Evolutionary conservation across 441 rosid species (phyloP).

Genomic region (Eutrema salsugineum): DNA sequence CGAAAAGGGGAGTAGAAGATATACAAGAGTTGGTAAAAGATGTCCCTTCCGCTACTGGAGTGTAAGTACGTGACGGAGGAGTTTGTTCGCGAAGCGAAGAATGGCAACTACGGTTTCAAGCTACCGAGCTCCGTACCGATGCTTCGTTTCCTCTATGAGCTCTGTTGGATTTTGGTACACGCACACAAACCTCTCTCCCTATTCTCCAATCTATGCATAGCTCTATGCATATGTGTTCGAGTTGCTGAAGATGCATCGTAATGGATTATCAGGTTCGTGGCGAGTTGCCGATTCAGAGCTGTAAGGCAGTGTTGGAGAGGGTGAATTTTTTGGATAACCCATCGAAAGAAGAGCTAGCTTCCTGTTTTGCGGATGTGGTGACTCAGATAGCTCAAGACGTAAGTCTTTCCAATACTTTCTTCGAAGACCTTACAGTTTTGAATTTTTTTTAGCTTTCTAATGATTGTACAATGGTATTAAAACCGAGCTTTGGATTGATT

Average conservation of each 20-base stretch:
- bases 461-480: not conserved
- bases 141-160: constrained; percentile 96
- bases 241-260: constrained; percentile 26
- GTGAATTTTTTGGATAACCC: constrained; percentile 58
- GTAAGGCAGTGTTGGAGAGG: constrained; percentile 67
- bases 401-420: constrained; percentile 17
- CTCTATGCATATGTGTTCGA: constrained; percentile 10
- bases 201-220: constrained; percentile 14
- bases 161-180: constrained; percentile 71
- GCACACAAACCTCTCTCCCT: constrained; percentile 9
- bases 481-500: constrained; percentile 4
- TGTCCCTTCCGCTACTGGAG: constrained; percentile 65
- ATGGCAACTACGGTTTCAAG: constrained; percentile 56
- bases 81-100: constrained; percentile 75
- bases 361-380: constrained; percentile 77
- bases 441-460: not conserved
- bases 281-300: constrained; percentile 86
- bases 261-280: constrained; percentile 73
- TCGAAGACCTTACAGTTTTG: not conserved
- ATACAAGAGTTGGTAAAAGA: not conserved
- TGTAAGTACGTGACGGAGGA: constrained; percentile 74
- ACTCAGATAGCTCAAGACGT: constrained; percentile 97
- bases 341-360: constrained; percentile 56
- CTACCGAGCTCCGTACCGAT: constrained; percentile 59
- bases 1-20: not conserved